Evolutionary conservation across 768 basidiomycete genomes (phyloP).

Genomic region (Xanthoconium stramineum): DNA sequence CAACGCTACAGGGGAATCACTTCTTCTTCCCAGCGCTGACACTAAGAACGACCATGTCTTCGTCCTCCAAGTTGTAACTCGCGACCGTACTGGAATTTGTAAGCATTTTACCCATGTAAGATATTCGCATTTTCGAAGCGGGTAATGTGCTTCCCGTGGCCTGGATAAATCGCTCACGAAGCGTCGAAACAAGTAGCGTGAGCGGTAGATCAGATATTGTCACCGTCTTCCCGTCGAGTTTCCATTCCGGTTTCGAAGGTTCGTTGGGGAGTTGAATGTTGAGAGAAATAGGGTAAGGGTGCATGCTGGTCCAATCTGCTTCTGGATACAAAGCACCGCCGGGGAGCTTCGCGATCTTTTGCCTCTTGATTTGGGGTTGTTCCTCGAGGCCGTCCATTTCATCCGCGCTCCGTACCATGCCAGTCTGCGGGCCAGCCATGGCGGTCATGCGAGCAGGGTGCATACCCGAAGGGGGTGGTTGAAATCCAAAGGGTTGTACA

Average conservation of each 20-base stretch:
- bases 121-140: slow-evolving; percentile 76
- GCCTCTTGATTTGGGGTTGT: slow-evolving; percentile 81
- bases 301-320: slow-evolving; percentile 86
- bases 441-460: slow-evolving; percentile 67
- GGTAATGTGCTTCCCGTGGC: slow-evolving; percentile 76
- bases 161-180: slow-evolving; percentile 85
- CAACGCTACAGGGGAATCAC: slow-evolving; percentile 30
- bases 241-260: slow-evolving; percentile 87
- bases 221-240: slow-evolving; percentile 77
- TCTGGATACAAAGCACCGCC: slow-evolving; percentile 84
- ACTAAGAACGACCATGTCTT: slow-evolving; percentile 75
- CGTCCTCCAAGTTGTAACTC: slow-evolving; percentile 86
- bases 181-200: slow-evolving; percentile 78
- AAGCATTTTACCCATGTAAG: slow-evolving; percentile 80
- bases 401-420: slow-evolving; percentile 76
- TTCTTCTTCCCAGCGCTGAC: slow-evolving; percentile 78
- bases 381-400: slow-evolving; percentile 75
- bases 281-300: slow-evolving; percentile 88
- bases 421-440: slow-evolving; percentile 57
- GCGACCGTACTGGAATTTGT: slow-evolving; percentile 85
- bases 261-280: slow-evolving; percentile 81
- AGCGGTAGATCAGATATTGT: slow-evolving; percentile 81
- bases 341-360: slow-evolving; percentile 80
- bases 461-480: slow-evolving; percentile 66
- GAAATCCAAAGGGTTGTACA: slow-evolving; percentile 75